Conservation (phyloP, 2,329 filamentous ascomycete species). For the Westerdykella sp. region DNA sequence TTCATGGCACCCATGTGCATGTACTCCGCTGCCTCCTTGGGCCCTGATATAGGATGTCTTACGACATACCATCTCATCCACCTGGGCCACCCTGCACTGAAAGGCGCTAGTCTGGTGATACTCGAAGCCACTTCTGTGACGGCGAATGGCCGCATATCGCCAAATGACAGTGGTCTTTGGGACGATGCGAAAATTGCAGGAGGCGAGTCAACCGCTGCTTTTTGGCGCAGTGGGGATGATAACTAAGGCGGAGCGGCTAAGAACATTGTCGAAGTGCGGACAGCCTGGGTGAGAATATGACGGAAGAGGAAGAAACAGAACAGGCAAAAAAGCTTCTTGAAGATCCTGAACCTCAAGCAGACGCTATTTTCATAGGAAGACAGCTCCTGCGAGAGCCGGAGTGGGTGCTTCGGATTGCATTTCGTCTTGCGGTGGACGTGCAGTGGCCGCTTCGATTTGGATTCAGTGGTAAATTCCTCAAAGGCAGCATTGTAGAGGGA, state of each 20-base stretch:
- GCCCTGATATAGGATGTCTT: constrained; percentile 4
- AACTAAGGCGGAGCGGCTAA: constrained; percentile 42
- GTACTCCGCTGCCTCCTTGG: constrained; percentile 12
- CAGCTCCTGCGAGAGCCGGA: constrained; percentile 48
- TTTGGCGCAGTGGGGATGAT: constrained; percentile 47
- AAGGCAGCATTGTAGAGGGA: too few relatives aligned
- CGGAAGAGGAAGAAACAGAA: constrained; percentile 16
- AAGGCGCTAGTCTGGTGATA: constrained; percentile 14
- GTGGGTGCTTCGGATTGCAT: constrained; percentile 45
- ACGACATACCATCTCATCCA: constrained; percentile 17
- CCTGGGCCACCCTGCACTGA: constrained; percentile 14
- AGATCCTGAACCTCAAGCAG: constrained; percentile 21
- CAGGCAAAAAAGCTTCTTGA: neutral
- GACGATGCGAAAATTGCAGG: constrained; percentile 32
- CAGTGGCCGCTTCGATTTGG: constrained; percentile 40
- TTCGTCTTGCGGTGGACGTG: constrained; percentile 40
- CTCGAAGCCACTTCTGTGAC: constrained; percentile 29
- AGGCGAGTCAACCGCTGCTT: constrained; percentile 32
- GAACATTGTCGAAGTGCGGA: constrained; percentile 25
- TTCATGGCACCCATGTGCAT: constrained; percentile 18
- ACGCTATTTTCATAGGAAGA: constrained; percentile 43
- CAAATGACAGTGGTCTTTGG: constrained; percentile 35
- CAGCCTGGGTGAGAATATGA: constrained; percentile 9
- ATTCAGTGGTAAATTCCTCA: neutral
- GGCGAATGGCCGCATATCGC: constrained; percentile 31